Evolutionary conservation across 768 basidiomycete species (phyloP), one percentile per base, ranked within the genome.

Genomic region (Candolleomyces eurysporus): DNA sequence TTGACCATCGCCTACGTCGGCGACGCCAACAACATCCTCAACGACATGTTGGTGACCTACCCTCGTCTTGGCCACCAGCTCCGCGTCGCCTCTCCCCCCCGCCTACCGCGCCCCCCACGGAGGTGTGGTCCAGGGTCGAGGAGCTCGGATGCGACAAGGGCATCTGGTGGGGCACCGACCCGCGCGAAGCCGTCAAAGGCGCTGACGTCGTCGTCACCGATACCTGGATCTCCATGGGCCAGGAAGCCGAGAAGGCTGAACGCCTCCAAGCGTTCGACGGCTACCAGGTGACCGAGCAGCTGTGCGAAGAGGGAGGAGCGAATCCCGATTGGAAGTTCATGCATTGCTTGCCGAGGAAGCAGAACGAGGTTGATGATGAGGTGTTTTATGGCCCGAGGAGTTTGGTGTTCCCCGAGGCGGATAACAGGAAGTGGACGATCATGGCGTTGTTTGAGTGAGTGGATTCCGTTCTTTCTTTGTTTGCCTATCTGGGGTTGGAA

Each of bases 141-240:
- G 85, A 88, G 68, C 81, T 92, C 5, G 87, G 78, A 8, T 91
- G 90, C 68, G 89, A 92, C 63, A 82, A 87, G 66, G 73, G 75
- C 56, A 91, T 93, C 51, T 82, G 77, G 76, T 92, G 91, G 92
- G 84, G 84, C 31, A 76, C 72, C 10, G 89, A 93, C 66, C 96
- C 96, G 1, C 82, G 80, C 55, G 92, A 95, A 71, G 97, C 97
- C 0, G 91, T 98, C 7, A 73, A 87, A 4, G 89, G 86, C 48
- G 97, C 97, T 7, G 93, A 98, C 68, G 86, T 98, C n/a, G 91
- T 98, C 51, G 85, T 97, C 11, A 99, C 97, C 2, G 97, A 99
- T 73, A 99, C 97, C 4, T 99, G 96, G 95, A 94, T 98, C 64
- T 98, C 96, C 2, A 98, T 99, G 97, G 97, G 97, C 17, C 94